Evolutionary conservation across 306 rosid species (phyloP).

Genomic region (Mucuna pruriens): DNA sequence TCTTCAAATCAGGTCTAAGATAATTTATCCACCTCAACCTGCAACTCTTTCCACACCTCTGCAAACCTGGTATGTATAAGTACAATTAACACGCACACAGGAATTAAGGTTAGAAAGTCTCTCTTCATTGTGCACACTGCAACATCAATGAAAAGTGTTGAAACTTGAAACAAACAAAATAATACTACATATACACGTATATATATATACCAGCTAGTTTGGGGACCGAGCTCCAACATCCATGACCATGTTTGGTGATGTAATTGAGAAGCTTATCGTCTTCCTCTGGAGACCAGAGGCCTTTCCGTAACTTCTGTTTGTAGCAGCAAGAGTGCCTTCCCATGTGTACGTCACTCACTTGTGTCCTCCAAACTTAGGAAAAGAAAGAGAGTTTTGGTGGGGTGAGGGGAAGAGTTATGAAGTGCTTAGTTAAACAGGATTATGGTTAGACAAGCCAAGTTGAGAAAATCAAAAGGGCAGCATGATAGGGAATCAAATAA

Average conservation of each 20-base stretch:
- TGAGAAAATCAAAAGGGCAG: slow-evolving; percentile 73
- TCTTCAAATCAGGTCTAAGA: slow-evolving; percentile 92
- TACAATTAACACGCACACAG: too few species aligned
- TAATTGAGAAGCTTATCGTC: slow-evolving; percentile 88
- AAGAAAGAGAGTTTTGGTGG: slow-evolving; percentile 43
- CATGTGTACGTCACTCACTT: slow-evolving; percentile 57
- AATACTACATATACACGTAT: too few species aligned
- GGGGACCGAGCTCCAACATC: slow-evolving; percentile 98
- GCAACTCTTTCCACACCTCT: slow-evolving; percentile 96
- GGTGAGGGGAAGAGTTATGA: slow-evolving; percentile 14
- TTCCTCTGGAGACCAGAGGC: slow-evolving; percentile 99
- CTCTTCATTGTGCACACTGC: neutral
- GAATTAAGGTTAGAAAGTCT: slow-evolving; percentile 3
- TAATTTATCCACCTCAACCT: slow-evolving; percentile 95
- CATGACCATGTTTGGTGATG: slow-evolving; percentile 92
- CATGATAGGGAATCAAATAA: slow-evolving; percentile 75
- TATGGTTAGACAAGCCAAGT: slow-evolving; percentile 38
- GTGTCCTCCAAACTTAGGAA: slow-evolving; percentile 34
- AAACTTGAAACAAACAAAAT: neutral
- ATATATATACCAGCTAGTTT: slow-evolving; percentile 71
- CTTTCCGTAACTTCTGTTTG: slow-evolving; percentile 94
- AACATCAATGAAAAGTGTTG: neutral
- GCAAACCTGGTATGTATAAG: slow-evolving; percentile 74
- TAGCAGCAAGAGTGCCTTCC: slow-evolving; percentile 99
- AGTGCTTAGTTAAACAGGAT: neutral